These are phyloP conservation scores for Xerocomus brunneocitrinus DNA, from an alignment of 768 basidiomycete species.

Conservation along the genomic window DNA sequence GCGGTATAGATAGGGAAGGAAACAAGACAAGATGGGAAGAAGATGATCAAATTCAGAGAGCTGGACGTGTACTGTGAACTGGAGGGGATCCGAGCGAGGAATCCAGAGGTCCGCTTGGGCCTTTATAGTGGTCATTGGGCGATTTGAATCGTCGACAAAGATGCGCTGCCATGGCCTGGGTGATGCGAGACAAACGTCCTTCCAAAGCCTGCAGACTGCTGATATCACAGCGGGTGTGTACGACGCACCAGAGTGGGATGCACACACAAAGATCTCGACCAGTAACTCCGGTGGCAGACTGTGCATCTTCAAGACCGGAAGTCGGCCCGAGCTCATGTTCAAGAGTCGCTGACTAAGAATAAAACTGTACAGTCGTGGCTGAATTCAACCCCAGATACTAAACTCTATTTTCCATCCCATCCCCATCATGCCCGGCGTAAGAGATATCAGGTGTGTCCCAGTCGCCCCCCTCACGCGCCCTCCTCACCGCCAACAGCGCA, in stretches of 20 bases:
- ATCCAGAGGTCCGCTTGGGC: slow-evolving; percentile 53
- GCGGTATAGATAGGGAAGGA: slow-evolving; percentile 51
- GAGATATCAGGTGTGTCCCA: slow-evolving; percentile 62
- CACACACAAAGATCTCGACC: slow-evolving; percentile 49
- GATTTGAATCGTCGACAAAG: slow-evolving; percentile 41
- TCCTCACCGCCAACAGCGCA: slow-evolving; percentile 50
- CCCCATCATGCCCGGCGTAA: slow-evolving; percentile 72
- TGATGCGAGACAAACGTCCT: slow-evolving; percentile 45
- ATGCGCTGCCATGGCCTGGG: slow-evolving; percentile 62
- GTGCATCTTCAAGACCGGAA: slow-evolving; percentile 14
- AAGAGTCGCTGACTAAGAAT: slow-evolving; percentile 35
- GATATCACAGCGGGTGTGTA: slow-evolving; percentile 47
- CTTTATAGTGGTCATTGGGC: slow-evolving; percentile 36
- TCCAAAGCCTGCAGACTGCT: slow-evolving; percentile 58
- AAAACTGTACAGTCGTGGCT: slow-evolving; percentile 40
- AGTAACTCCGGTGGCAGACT: slow-evolving; percentile 58
- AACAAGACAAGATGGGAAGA: slow-evolving; percentile 59
- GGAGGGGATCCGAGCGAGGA: slow-evolving; percentile 47
- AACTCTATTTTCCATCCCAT: slow-evolving; percentile 37
- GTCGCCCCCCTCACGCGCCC: neutral
- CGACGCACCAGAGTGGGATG: slow-evolving; percentile 39
- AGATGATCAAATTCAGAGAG: slow-evolving; percentile 46
- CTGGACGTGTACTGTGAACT: slow-evolving; percentile 51
- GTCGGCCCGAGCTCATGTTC: neutral
- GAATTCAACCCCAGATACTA: slow-evolving; percentile 31